These are phyloP conservation scores for Fusarium nurragi DNA, from an alignment of 2,329 filamentous ascomycete genomes.

Conservation along the genomic window DNA sequence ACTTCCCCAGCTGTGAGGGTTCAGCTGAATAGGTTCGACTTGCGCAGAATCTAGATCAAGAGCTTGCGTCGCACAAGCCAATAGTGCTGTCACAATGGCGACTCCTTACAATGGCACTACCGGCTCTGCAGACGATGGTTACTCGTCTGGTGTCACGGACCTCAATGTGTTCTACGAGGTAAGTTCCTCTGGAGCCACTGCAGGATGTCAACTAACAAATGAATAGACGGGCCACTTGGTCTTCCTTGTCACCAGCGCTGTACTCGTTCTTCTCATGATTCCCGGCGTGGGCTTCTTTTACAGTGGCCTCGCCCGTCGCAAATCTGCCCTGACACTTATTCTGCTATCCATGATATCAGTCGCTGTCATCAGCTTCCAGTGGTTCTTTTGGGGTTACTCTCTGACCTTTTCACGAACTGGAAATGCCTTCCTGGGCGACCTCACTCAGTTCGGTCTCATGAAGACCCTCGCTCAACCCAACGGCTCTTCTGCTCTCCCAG, in stretches of 20 bases:
- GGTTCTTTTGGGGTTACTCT: conserved; percentile 97
- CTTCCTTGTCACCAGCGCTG: conserved; percentile 80
- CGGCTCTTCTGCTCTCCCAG: conserved; percentile 76
- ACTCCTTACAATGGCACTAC: conserved; percentile 61
- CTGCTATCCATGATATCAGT: conserved; percentile 86
- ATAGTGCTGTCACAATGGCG: conserved; percentile 41
- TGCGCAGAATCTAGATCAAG: conserved; percentile 12
- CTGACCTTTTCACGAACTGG: conserved; percentile 84
- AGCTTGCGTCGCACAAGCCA: conserved; percentile 20
- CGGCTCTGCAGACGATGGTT: conserved; percentile 61
- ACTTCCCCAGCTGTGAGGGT: conserved; percentile 20
- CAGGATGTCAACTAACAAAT: background rate
- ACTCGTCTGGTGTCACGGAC: conserved; percentile 66
- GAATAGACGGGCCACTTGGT: conserved; percentile 79
- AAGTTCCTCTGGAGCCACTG: conserved; percentile 40
- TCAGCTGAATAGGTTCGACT: conserved; percentile 14
- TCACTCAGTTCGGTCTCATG: conserved; percentile 83
- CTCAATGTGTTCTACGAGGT: conserved; percentile 88
- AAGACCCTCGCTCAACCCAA: conserved; percentile 80
- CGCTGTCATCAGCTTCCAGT: conserved; percentile 85
- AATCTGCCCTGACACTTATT: conserved; percentile 87
- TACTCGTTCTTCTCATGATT: conserved; percentile 90
- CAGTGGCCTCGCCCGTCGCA: conserved; percentile 86
- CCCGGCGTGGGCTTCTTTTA: conserved; percentile 96
- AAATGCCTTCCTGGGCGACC: conserved; percentile 79